Percentiles rank a stretch among this genome's conserved stretches.
Conservation (phyloP, 169 alveolate genomes). For the Plasmodium coatneyi region DNA sequence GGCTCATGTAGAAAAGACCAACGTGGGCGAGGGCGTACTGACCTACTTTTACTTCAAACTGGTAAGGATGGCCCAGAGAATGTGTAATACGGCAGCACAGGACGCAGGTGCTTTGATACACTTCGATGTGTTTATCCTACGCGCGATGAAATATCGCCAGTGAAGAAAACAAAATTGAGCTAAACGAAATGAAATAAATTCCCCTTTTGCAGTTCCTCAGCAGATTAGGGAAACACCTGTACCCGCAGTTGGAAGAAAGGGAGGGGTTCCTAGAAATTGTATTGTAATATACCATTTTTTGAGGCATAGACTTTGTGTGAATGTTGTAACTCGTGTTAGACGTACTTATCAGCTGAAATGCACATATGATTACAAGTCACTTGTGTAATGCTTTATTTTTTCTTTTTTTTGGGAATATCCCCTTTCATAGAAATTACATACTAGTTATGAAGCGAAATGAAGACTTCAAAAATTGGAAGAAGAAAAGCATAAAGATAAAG, state of each 20-base stretch:
- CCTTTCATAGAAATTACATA: constrained; percentile 23
- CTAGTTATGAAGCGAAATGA: constrained; percentile 27
- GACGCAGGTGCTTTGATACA: background rate
- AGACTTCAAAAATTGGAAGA: background rate
- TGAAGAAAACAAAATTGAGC: background rate
- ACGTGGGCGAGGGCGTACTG: constrained; percentile 10
- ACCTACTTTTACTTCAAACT: constrained; percentile 66
- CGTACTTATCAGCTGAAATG: background rate
- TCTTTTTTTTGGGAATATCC: background rate
- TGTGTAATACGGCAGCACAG: background rate
- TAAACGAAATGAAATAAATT: background rate
- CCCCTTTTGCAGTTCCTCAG: constrained; percentile 34
- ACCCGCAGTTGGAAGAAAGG: constrained; percentile 44
- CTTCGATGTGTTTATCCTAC: background rate
- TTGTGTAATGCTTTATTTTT: background rate
- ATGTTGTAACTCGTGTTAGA: background rate
- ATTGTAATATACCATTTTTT: constrained; percentile 12
- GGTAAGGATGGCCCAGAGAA: background rate
- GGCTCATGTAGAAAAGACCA: background rate
- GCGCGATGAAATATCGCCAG: background rate
- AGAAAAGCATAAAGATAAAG: constrained; percentile 4
- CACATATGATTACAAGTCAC: background rate
- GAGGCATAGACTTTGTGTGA: background rate
- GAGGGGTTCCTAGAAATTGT: constrained; percentile 64
- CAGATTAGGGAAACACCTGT: constrained; percentile 28